Evolutionary conservation across 1,284 basidiomycete species (phyloP).

Genomic region (Malassezia furfur): DNA sequence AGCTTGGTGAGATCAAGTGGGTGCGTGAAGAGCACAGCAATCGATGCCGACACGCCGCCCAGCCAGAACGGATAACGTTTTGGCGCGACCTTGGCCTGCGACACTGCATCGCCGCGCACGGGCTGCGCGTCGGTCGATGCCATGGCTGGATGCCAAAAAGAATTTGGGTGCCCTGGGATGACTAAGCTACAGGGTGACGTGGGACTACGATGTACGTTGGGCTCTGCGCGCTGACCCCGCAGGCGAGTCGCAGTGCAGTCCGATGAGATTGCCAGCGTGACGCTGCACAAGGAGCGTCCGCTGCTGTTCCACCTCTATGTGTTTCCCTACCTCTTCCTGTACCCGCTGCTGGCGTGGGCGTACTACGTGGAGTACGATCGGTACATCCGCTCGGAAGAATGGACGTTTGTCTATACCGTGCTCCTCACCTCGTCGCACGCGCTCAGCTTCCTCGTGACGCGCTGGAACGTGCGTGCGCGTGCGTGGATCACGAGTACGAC

Average conservation of each 20-base stretch:
- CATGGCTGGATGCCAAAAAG: not conserved
- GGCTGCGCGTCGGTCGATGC: not conserved
- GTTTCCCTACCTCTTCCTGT: constrained; percentile 70
- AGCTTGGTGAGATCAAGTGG: constrained; percentile 48
- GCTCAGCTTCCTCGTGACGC: constrained; percentile 80
- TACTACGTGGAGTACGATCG: constrained; percentile 84
- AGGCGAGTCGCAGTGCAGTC: constrained; percentile 58
- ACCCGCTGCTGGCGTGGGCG: constrained; percentile 82
- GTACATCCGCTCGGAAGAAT: constrained; percentile 49
- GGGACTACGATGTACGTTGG: constrained; percentile 2
- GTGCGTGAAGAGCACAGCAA: constrained; percentile 46
- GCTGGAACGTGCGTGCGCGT: constrained; percentile 74
- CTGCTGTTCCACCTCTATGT: constrained; percentile 71
- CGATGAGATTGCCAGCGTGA: constrained; percentile 71
- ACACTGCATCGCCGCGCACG: not conserved
- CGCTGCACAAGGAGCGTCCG: constrained; percentile 70
- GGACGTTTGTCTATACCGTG: constrained; percentile 81
- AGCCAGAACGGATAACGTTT: constrained; percentile 42
- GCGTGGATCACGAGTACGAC: constrained; percentile 62
- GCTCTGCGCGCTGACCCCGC: not conserved
- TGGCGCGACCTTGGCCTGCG: not conserved
- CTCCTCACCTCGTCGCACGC: constrained; percentile 76
- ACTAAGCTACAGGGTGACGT: constrained; percentile 4
- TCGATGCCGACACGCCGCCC: constrained; percentile 39
- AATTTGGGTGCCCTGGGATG: not conserved